phyloP scores from a whole-genome alignment of 1,139 yeast genomes.

The Pichia inconspicua region DNA sequence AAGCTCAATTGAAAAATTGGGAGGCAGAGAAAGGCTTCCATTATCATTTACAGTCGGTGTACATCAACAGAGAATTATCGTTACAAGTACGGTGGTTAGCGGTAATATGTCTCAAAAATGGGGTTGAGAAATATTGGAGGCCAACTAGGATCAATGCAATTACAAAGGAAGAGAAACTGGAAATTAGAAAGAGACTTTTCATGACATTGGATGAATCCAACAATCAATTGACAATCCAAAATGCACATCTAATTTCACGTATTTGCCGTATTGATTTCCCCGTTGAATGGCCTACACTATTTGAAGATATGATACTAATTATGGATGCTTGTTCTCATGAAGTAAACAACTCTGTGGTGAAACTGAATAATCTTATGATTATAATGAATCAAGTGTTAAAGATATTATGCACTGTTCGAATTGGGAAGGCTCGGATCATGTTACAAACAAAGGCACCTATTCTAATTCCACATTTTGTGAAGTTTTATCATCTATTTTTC shows the following conservation, averaged over 20 bases:
- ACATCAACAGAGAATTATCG: slow-evolving; percentile 49
- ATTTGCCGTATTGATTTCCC: slow-evolving; percentile 85
- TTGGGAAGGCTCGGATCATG: slow-evolving; percentile 75
- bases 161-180: slow-evolving; percentile 57
- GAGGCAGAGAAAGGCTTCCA: slow-evolving; percentile 47
- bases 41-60: slow-evolving; percentile 36
- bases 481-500: slow-evolving; percentile 52
- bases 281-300: slow-evolving; percentile 70
- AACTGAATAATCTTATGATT: slow-evolving; percentile 54
- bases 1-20: slow-evolving; percentile 60
- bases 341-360: slow-evolving; percentile 27
- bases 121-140: slow-evolving; percentile 79
- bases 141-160: slow-evolving; percentile 50
- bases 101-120: slow-evolving; percentile 80
- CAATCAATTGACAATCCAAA: slow-evolving; percentile 67
- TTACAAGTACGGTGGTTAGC: slow-evolving; percentile 79
- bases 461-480: slow-evolving; percentile 50
- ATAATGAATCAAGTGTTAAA: slow-evolving; percentile 74
- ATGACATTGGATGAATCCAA: slow-evolving; percentile 59
- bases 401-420: slow-evolving; percentile 61
- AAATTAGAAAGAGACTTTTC: slow-evolving; percentile 55
- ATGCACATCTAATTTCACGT: slow-evolving; percentile 72
- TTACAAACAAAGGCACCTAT: slow-evolving; percentile 66
- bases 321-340: slow-evolving; percentile 33
- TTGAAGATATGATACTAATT: slow-evolving; percentile 53